Percentiles rank a stretch among this genome's conserved stretches.
phyloP scores from a whole-genome alignment of 768 basidiomycete genomes.

The Clavulina sp. region DNA sequence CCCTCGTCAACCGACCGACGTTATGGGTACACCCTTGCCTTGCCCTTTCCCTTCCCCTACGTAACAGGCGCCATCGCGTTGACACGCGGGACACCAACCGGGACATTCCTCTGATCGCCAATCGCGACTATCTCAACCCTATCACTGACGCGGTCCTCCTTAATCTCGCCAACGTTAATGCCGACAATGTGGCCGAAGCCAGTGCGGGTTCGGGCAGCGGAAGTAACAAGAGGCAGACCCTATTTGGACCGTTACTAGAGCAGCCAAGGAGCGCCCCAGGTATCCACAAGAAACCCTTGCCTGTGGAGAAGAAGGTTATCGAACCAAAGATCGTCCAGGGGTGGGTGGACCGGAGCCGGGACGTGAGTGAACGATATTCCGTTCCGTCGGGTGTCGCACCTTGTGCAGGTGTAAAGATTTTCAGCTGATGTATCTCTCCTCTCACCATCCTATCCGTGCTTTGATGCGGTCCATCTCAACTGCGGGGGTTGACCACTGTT shows the following conservation, averaged over 20 bases:
- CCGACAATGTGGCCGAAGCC: neutral
- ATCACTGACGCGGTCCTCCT: conserved; percentile 33
- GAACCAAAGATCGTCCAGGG: conserved; percentile 63
- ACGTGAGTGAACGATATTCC: conserved; percentile 23
- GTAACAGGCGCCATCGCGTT: too few relatives aligned
- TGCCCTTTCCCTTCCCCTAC: too few relatives aligned
- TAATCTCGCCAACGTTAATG: neutral
- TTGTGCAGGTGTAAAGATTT: too few relatives aligned
- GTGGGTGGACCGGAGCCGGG: conserved; percentile 80
- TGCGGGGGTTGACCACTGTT: too few relatives aligned
- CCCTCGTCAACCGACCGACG: too few relatives aligned
- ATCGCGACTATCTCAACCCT: neutral
- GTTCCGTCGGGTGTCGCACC: conserved; percentile 20
- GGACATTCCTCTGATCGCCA: too few relatives aligned
- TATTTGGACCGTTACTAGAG: conserved; percentile 1
- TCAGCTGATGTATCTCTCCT: too few relatives aligned
- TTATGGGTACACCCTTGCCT: too few relatives aligned
- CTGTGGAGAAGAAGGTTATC: conserved; percentile 16
- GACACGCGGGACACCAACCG: too few relatives aligned
- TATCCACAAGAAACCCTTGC: neutral
- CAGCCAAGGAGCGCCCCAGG: neutral
- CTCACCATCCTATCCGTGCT: too few relatives aligned
- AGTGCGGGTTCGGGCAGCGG: too few relatives aligned
- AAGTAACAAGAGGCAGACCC: neutral
- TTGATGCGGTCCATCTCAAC: too few relatives aligned